Evolutionary conservation across 169 alveolate species (phyloP), one percentile per base, ranked within the genome.

Genomic region (Plasmodium blacklocki): DNA sequence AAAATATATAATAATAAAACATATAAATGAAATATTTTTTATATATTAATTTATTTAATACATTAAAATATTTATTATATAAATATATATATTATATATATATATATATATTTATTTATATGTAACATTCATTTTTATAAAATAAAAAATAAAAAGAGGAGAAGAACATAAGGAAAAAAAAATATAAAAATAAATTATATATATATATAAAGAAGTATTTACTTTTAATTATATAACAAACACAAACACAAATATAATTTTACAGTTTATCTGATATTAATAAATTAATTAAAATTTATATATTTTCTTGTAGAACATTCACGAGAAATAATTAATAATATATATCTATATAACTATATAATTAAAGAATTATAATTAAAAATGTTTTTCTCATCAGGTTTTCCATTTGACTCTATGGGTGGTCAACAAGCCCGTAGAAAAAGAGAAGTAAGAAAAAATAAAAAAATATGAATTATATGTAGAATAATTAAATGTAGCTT

Each of bases 341-440:
- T 54, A 54, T 54, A 54, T n/a, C 62, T 54, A 23, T 21, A 62
- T 14, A 70, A 8, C 4, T 47, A 43, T 26, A 47, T 49, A 18
- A 14, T 47, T 18, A 23, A 21, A 74, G 62, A 62, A 29, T 26
- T 56, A 29, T 56, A 23, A 47, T 5, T 23, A 23, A 76, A 52
- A 76, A 76, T 76, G 89, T 76, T 76, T 76, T 76, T 76, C 89
- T 76, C 89, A 14, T 76, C 89, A 47, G 89, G 89, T 62, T 76
- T 76, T 68, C 89, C 89, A 54, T 76, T 76, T 50, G 89, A 76
- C 49, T 76, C 89, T 76, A 76, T 76, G 89, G 89, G 89, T 15
- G 89, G 89, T 32, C 89, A 76, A 63, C 89, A 76, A 52, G 59
- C 89, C 89, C 89, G 89, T 76, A 76, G 89, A 59, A 76, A 76